These are phyloP conservation scores for Dichotomocladium elegans DNA, from an alignment of 371 early-diverging fungal species.

Conservation along the genomic window DNA sequence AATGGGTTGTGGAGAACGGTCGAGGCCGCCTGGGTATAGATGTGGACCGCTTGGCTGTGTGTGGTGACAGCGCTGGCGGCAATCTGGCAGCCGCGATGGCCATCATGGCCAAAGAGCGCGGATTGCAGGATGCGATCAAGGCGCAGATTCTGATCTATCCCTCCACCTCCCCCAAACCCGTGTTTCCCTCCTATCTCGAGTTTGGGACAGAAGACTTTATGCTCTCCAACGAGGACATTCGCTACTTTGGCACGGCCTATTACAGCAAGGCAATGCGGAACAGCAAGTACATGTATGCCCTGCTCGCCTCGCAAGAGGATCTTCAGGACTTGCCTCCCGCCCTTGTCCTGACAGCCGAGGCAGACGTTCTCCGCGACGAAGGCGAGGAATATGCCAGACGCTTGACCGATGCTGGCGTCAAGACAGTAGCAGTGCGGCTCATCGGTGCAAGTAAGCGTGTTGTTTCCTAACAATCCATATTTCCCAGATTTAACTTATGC, in stretches of 20 bases:
- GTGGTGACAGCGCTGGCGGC: slow-evolving; percentile 20
- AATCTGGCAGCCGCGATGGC: slow-evolving; percentile 10
- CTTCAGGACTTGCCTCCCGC: slow-evolving; percentile 15
- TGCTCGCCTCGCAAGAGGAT: slow-evolving; percentile 12
- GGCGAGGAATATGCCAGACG: slow-evolving; percentile 15
- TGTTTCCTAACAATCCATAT: background rate
- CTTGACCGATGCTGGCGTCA: slow-evolving; percentile 14
- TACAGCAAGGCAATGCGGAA: background rate
- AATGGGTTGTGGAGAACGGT: slow-evolving; percentile 8
- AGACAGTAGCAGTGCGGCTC: slow-evolving; percentile 4
- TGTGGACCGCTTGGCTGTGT: slow-evolving; percentile 5
- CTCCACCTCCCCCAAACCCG: background rate
- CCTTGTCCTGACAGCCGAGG: slow-evolving; percentile 16
- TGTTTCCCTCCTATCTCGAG: slow-evolving; percentile 1
- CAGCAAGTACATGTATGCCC: background rate
- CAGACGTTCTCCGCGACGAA: slow-evolving; percentile 16
- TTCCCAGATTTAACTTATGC: no score
- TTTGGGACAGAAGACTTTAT: slow-evolving; percentile 10
- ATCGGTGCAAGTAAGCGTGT: slow-evolving; percentile 10
- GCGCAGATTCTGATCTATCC: slow-evolving; percentile 15
- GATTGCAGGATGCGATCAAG: slow-evolving; percentile 2
- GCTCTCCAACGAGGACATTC: background rate
- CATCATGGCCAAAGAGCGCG: background rate
- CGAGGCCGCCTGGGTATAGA: slow-evolving; percentile 9
- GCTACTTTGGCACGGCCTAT: slow-evolving; percentile 1